A percentile compares a stretch with the other conserved stretches of the same genome.
These are phyloP conservation scores for Dactylellina drechsleri DNA, from an alignment of 2,329 filamentous ascomycete species.

Conservation along the genomic window DNA sequence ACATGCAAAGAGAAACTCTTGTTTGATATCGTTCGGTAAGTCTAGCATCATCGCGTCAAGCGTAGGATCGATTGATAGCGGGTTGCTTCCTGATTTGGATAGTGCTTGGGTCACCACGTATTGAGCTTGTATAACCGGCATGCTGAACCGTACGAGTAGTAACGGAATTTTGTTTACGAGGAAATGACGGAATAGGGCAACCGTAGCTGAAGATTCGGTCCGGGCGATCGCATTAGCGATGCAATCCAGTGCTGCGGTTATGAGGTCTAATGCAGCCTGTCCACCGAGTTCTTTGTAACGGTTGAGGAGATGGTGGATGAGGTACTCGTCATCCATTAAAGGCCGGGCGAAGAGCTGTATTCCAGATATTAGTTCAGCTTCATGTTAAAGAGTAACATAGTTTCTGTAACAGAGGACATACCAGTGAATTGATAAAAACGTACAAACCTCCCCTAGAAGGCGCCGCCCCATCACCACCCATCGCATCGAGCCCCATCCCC, in stretches of 20 bases:
- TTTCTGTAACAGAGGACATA: background rate
- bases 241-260: conserved; percentile 88
- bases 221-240: conserved; percentile 86
- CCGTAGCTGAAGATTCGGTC: conserved; percentile 69
- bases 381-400: background rate
- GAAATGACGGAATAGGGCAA: conserved; percentile 84
- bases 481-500: conserved; percentile 54
- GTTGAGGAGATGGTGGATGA: conserved; percentile 84
- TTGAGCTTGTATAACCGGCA: conserved; percentile 71
- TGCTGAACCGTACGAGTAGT: conserved; percentile 70
- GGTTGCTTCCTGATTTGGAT: conserved; percentile 69
- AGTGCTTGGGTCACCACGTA: conserved; percentile 74
- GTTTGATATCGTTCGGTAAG: conserved; percentile 73
- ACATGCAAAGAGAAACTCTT: conserved; percentile 89
- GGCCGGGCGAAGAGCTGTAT: conserved; percentile 81
- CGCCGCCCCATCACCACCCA: conserved; percentile 55
- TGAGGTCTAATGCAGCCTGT: conserved; percentile 79
- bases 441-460: conserved; percentile 54
- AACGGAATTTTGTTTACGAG: conserved; percentile 78
- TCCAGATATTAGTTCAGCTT: conserved; percentile 60
- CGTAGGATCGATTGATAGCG: conserved; percentile 72
- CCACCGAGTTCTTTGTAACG: conserved; percentile 86
- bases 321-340: conserved; percentile 79
- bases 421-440: conserved; percentile 53
- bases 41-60: conserved; percentile 60